Percentiles rank a stretch among this genome's conserved stretches.
Conservation (phyloP, 73 alveolate species). For the Tetrahymena borealis region DNA sequence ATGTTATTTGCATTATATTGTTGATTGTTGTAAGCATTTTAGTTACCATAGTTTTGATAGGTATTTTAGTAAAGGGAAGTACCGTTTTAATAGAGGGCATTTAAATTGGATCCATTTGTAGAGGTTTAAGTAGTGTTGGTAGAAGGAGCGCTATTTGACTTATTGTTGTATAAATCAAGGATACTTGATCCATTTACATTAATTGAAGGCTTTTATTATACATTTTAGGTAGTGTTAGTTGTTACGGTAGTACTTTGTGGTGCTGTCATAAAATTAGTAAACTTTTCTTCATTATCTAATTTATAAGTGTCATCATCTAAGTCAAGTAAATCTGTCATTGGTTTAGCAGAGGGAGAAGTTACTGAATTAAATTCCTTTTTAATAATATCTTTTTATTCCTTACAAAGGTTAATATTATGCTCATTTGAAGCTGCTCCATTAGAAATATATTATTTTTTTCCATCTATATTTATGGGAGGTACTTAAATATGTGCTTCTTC, state of each 20-base stretch:
- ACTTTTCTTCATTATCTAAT: not conserved
- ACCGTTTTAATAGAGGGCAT: not conserved
- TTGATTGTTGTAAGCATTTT: not conserved
- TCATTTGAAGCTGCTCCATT: not conserved
- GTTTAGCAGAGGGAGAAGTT: not conserved
- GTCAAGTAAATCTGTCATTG: not conserved
- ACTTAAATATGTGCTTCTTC: not conserved
- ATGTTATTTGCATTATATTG: not conserved
- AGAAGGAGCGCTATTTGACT: not conserved
- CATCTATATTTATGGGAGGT: not conserved
- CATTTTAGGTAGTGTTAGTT: not conserved
- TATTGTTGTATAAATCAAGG: not conserved
- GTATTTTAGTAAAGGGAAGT: not conserved
- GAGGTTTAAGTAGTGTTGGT: not conserved
- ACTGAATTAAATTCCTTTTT: not conserved
- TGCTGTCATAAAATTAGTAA: not conserved
- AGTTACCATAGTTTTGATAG: not conserved
- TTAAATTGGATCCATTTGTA: not conserved
- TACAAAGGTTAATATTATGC: not conserved
- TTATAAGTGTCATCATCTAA: not conserved
- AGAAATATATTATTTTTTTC: not conserved
- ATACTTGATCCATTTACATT: not conserved
- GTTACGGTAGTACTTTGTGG: not conserved
- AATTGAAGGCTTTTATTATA: not conserved
- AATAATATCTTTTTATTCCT: not conserved